Base-by-base conservation (phyloP, 1,139 yeast species). In the Diutina neorugosa region DNA sequence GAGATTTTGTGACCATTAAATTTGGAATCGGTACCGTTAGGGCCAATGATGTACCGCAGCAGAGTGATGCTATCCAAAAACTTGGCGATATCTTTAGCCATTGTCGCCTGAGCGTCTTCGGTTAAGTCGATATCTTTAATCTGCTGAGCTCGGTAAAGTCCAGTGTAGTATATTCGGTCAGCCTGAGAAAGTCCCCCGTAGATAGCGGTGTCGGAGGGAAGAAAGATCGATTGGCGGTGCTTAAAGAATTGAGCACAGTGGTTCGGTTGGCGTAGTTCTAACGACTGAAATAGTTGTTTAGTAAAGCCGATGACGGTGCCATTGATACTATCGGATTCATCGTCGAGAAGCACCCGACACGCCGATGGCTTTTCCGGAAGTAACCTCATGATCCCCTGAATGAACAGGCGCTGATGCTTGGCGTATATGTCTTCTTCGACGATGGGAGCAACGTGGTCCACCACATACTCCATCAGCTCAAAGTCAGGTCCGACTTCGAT, bases 391-490 rank as follows among this genome's bases (percentile, higher is more conserved):
- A 88, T 71, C 0, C 89, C 93, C 57, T 88, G 95, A 7, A 91
- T 81, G 27, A 80, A 80, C 0, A 96, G 85, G 58, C 82, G 73
- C 59, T 83, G 87, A 53, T 83, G 80, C 47, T 79, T 77, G 1
- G 96, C 93, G 55, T 70, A 68, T 51, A 84, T 65, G 62, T 89
- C 89, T 0, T 75, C 65, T 40, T 84, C 89, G 2, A 86, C 78
- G 2, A 89, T 71, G 8, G 69, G 75, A 1, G 77, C 71, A 1
- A 74, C 64, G 21, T 70, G 67, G 60, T 84, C 87, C n/a, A 82
- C 68, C 21, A 68, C 64, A 55, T 67, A 73, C 52, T 70, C 70
- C 52, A 57, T 55, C 23, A 62, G 55, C 9, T 62, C 66, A 6
- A 65, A 63, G 52, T 70, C 68, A 7, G 74, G 71, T 0, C 67